These are phyloP conservation scores for Bretschneidera sinensis DNA, from an alignment of 345 rosid species.

Conservation along the genomic window DNA sequence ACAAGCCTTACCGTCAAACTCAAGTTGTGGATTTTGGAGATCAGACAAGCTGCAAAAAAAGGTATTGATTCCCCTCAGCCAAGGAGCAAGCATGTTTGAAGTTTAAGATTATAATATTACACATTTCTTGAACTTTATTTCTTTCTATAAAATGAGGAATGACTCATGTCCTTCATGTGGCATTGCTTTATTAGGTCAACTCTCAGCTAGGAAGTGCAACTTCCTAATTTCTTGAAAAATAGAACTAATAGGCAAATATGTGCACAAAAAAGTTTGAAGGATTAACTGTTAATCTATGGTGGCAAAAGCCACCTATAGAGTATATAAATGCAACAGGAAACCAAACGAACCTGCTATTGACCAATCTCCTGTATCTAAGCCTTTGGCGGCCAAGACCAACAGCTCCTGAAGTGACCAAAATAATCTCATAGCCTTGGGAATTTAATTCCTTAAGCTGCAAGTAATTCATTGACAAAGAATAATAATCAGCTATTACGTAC, in stretches of 20 bases:
- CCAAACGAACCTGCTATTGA: slow-evolving; percentile 64
- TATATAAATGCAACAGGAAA: slow-evolving; percentile 23
- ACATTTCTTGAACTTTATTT: no score
- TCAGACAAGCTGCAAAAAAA: slow-evolving; percentile 43
- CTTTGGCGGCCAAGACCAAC: slow-evolving; percentile 62
- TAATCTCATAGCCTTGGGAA: slow-evolving; percentile 41
- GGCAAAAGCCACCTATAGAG: no score
- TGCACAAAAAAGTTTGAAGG: no score
- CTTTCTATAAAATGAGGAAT: no score
- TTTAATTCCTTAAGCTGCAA: slow-evolving; percentile 51
- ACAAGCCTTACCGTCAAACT: slow-evolving; percentile 55
- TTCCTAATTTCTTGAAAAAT: slow-evolving; percentile 5
- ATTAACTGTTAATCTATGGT: no score
- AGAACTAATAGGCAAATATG: no score
- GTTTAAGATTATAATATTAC: no score
- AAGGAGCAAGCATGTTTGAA: not conserved
- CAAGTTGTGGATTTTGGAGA: slow-evolving; percentile 51
- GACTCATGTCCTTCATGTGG: no score
- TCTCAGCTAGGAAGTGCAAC: no score
- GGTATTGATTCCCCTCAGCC: not conserved
- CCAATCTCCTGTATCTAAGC: slow-evolving; percentile 42
- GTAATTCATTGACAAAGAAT: not conserved
- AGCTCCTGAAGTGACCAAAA: slow-evolving; percentile 55
- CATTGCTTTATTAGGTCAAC: no score
- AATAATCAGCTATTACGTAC: not conserved